Conservation (phyloP, 2,329 filamentous ascomycete genomes). For the Clarireedia hainanense region DNA sequence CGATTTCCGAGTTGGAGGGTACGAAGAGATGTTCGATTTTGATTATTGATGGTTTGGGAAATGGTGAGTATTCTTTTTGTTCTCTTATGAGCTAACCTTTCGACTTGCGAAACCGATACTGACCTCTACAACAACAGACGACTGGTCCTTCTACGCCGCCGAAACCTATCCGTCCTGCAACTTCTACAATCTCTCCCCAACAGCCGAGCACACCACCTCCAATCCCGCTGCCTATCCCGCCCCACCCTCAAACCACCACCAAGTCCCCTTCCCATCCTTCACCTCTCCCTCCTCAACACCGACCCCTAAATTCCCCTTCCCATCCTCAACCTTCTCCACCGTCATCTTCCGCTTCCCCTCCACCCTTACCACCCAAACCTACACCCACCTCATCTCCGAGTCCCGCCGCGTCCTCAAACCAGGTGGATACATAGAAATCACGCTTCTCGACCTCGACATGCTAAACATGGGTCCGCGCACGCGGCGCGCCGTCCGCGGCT, state of each 20-base stretch:
- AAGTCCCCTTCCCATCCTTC: slow-evolving; percentile 51
- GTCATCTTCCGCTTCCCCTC: slow-evolving; percentile 72
- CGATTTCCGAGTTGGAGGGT: slow-evolving; percentile 49
- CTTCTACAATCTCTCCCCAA: slow-evolving; percentile 67
- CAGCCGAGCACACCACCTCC: slow-evolving; percentile 39
- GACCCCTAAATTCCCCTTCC: slow-evolving; percentile 63
- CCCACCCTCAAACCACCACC: slow-evolving; percentile 64
- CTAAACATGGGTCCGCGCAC: slow-evolving; percentile 73
- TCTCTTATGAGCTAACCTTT: not conserved
- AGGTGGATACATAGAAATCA: slow-evolving; percentile 71
- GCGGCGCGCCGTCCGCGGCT: slow-evolving; percentile 56
- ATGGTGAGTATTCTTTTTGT: slow-evolving; percentile 33
- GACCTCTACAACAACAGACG: slow-evolving; percentile 37
- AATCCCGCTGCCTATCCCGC: slow-evolving; percentile 41
- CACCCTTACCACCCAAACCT: slow-evolving; percentile 59
- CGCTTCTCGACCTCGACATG: slow-evolving; percentile 70
- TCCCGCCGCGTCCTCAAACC: slow-evolving; percentile 71
- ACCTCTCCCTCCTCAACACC: slow-evolving; percentile 29
- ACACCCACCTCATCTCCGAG: slow-evolving; percentile 65
- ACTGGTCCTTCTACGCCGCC: slow-evolving; percentile 82
- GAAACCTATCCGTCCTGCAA: slow-evolving; percentile 68
- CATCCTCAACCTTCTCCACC: slow-evolving; percentile 64
- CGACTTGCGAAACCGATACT: not conserved
- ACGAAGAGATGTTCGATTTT: slow-evolving; percentile 57
- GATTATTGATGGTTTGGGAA: slow-evolving; percentile 77